Conservation (phyloP, 2,329 filamentous ascomycete species). For the Fusarium udum region DNA sequence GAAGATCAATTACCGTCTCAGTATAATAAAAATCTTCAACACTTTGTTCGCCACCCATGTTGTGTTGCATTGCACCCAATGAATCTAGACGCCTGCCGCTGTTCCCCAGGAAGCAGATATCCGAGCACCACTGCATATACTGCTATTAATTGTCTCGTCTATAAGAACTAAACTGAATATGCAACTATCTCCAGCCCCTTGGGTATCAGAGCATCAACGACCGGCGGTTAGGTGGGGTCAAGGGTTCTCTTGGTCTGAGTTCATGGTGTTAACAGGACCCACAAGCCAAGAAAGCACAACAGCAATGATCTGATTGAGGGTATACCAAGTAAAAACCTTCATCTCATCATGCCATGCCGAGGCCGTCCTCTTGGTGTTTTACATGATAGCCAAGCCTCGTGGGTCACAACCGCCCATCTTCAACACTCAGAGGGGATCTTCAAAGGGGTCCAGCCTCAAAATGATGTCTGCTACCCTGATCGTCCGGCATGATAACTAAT, state of each 20-base stretch:
- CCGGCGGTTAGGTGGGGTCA: slow-evolving; percentile 10
- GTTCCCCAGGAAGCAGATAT: neutral
- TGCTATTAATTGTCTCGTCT: neutral
- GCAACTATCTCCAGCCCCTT: slow-evolving; percentile 26
- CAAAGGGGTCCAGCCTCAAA: slow-evolving; percentile 12
- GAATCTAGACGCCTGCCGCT: slow-evolving; percentile 8
- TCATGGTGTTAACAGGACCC: slow-evolving; percentile 10
- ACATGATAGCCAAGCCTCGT: slow-evolving; percentile 18
- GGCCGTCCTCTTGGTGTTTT: slow-evolving; percentile 21
- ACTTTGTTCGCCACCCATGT: slow-evolving; percentile 26
- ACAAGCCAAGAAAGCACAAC: neutral
- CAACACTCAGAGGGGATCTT: slow-evolving; percentile 4
- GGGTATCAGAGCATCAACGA: slow-evolving; percentile 20
- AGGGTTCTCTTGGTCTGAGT: neutral
- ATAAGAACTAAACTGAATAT: slow-evolving; percentile 11
- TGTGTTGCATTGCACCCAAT: slow-evolving; percentile 4
- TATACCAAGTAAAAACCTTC: slow-evolving; percentile 13
- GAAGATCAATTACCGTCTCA: neutral
- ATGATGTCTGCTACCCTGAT: slow-evolving; percentile 32
- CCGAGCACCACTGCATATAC: neutral
- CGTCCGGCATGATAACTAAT: slow-evolving; percentile 15
- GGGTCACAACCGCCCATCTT: neutral
- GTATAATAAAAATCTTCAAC: neutral
- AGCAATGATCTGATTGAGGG: slow-evolving; percentile 32
- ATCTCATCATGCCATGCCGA: slow-evolving; percentile 15